Percentiles rank a stretch among this genome's conserved stretches.
phyloP scores from a whole-genome alignment of 192 early-diverging fungal species.

The Entrophospora sp. region DNA sequence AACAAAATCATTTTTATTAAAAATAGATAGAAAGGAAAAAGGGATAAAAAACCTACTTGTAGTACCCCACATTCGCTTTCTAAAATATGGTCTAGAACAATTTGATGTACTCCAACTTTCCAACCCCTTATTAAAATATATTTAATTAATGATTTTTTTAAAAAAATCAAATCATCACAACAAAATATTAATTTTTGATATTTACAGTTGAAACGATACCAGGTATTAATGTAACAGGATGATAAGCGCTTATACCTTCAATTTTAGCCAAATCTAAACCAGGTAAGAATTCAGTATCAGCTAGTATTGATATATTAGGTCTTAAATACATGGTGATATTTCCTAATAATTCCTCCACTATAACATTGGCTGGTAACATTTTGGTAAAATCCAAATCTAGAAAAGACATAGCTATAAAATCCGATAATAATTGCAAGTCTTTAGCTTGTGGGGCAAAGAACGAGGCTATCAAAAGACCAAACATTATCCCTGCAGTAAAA shows the following conservation, averaged over 20 bases:
- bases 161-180: neutral
- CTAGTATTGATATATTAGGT: conserved; percentile 25
- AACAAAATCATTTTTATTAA: too few relatives aligned
- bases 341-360: conserved; percentile 61
- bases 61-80: conserved; percentile 81
- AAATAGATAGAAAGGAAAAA: neutral
- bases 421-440: conserved; percentile 28
- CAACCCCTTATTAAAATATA: conserved; percentile 32
- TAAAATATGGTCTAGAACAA: conserved; percentile 75
- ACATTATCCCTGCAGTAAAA: conserved; percentile 48
- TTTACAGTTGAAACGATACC: conserved; percentile 75
- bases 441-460: conserved; percentile 37
- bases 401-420: conserved; percentile 26
- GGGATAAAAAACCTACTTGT: conserved; percentile 36
- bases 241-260: conserved; percentile 27
- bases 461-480: conserved; percentile 43
- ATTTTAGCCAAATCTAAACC: conserved; percentile 26
- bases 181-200: neutral
- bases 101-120: conserved; percentile 79
- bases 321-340: conserved; percentile 52
- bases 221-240: conserved; percentile 67
- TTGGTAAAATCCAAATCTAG: conserved; percentile 57
- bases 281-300: conserved; percentile 45
- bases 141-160: neutral
- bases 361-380: conserved; percentile 53